These are phyloP conservation scores for Podaxis carcinomalis DNA, from an alignment of 768 basidiomycete genomes.

Conservation along the genomic window DNA sequence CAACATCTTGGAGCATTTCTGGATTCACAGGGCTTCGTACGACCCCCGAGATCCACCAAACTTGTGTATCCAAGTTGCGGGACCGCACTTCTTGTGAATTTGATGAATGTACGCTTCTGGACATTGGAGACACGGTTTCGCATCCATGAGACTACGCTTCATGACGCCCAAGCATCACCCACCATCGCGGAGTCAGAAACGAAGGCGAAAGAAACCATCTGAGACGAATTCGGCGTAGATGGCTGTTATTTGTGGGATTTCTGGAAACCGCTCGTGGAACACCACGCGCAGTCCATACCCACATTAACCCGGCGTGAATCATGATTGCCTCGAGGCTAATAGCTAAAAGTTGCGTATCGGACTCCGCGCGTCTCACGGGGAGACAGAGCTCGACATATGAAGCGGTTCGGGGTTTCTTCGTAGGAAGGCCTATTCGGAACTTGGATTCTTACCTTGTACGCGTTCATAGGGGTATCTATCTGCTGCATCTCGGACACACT, in stretches of 20 bases:
- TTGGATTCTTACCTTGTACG: neutral
- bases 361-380: neutral
- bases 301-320: neutral
- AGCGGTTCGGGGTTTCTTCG: neutral
- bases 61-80: neutral
- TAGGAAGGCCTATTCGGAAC: neutral
- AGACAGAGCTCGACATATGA: neutral
- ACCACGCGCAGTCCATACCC: neutral
- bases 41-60: neutral
- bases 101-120: neutral
- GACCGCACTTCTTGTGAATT: neutral
- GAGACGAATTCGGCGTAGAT: neutral
- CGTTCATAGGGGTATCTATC: neutral
- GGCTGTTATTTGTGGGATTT: neutral
- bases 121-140: neutral
- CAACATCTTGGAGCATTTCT: neutral
- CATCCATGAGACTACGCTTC: neutral
- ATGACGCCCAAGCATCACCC: neutral
- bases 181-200: neutral
- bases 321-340: constrained; percentile 5
- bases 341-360: neutral
- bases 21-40: neutral
- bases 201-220: neutral
- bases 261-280: neutral
- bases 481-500: neutral